Conservation (phyloP, 2,329 filamentous ascomycete genomes). For the Sclerotinia spermophila region DNA sequence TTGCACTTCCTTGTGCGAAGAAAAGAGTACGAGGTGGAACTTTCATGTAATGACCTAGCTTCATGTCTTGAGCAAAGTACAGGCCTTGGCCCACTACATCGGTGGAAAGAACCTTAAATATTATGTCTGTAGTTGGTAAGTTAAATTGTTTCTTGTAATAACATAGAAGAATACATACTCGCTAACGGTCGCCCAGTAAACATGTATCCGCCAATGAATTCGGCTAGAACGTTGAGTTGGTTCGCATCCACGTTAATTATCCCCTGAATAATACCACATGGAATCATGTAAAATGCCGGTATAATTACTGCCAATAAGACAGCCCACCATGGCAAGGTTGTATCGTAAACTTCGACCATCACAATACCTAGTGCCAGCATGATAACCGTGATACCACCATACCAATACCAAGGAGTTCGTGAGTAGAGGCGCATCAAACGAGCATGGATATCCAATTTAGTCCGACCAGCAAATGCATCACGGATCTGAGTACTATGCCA, state of each 20-base stretch:
- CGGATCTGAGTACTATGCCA: slow-evolving; percentile 65
- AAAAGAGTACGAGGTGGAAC: slow-evolving; percentile 25
- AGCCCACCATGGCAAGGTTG: slow-evolving; percentile 53
- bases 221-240: slow-evolving; percentile 46
- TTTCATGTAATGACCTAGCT: slow-evolving; percentile 48
- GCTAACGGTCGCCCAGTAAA: slow-evolving; percentile 50
- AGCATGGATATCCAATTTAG: slow-evolving; percentile 49
- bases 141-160: slow-evolving; percentile 30
- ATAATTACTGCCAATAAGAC: slow-evolving; percentile 45
- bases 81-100: slow-evolving; percentile 45
- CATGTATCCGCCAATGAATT: slow-evolving; percentile 42
- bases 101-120: slow-evolving; percentile 61
- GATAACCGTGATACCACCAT: slow-evolving; percentile 36
- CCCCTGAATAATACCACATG: slow-evolving; percentile 41
- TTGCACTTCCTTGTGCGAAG: slow-evolving; percentile 56
- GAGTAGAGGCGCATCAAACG: slow-evolving; percentile 54
- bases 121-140: slow-evolving; percentile 67
- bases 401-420: slow-evolving; percentile 56
- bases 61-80: slow-evolving; percentile 46
- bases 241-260: slow-evolving; percentile 49
- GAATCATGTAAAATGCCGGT: slow-evolving; percentile 41
- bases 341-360: slow-evolving; percentile 37
- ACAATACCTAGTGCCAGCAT: slow-evolving; percentile 36
- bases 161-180: slow-evolving; percentile 60
- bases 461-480: slow-evolving; percentile 34